Base-by-base conservation (phyloP, 2,329 filamentous ascomycete genomes). In the Neofusicoccum ribis region DNA sequence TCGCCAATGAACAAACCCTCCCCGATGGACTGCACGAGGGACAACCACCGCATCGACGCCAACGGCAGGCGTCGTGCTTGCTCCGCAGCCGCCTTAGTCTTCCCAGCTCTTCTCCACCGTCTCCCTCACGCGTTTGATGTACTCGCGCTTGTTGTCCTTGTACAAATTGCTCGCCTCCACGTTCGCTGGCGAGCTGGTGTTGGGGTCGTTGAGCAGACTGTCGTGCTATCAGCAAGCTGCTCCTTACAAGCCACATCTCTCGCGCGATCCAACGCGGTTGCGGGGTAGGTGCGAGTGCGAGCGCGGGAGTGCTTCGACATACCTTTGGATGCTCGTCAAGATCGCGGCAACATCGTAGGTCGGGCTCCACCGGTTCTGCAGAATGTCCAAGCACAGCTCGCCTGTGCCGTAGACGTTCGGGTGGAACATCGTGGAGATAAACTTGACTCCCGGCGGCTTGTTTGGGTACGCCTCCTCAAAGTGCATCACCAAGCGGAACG, bases 71-170 rank as follows among this genome's bases (percentile, higher is more conserved):
- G 27, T 31, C 27, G 27, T 31, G 27, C 27, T 7, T 31, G 27
- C 27, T 31, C 27, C 27, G 27, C 5, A 7, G 27, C 17, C n/a
- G 5, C 14, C n/a, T 37, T 77, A 96, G 74, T 97, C 94, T 69
- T 98, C 95, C 95, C 95, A 99, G 82, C 94, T 98, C 87, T 97
- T 98, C 84, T 99, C 95, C 15, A 99, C 95, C 0, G 94, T 97
- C 82, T 98, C 95, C 54, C 93, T 85, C 49, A 99, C 95, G 17
- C 93, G 85, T 83, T 99, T 99, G 31, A 90, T 91, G 76, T 99
- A 99, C 76, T 99, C 95, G 77, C 93, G 93, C 68, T 93, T 87
- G 79, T 98, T 98, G 76, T 99, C 95, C 78, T 98, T 98, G 85
- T 98, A 99, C 8, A 98, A 84, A 76, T 98, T 99, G 63, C 93